These are phyloP conservation scores for Dothidotthia symphoricarpi DNA, from an alignment of 2,329 filamentous ascomycete species.

Conservation along the genomic window DNA sequence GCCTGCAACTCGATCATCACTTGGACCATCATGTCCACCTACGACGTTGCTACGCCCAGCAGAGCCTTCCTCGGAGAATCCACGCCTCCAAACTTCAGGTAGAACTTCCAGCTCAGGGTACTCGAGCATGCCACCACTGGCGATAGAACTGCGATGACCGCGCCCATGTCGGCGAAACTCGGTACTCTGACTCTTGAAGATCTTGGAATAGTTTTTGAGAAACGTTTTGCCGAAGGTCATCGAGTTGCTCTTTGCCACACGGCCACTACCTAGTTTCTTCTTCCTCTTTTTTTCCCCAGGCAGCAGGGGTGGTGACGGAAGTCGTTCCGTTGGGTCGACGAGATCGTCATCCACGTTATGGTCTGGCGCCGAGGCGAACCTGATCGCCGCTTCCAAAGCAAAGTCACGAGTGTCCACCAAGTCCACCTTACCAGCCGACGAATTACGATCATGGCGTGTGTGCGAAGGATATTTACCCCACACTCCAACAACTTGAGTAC, in stretches of 20 bases:
- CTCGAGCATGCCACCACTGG: constrained; percentile 44
- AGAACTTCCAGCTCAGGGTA: constrained; percentile 51
- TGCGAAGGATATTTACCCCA: constrained; percentile 51
- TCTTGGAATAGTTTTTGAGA: constrained; percentile 46
- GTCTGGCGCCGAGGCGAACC: constrained; percentile 20
- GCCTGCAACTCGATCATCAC: constrained; percentile 1
- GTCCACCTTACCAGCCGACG: constrained; percentile 42
- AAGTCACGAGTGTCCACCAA: constrained; percentile 46
- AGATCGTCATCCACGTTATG: constrained; percentile 18
- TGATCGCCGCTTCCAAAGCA: constrained; percentile 36
- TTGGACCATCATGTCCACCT: background rate
- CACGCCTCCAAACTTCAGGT: constrained; percentile 36
- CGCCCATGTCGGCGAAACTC: constrained; percentile 42
- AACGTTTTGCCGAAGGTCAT: constrained; percentile 45
- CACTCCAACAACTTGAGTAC: constrained; percentile 31
- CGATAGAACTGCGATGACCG: constrained; percentile 47
- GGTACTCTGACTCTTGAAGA: constrained; percentile 44
- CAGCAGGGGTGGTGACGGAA: constrained; percentile 16
- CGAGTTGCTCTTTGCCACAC: constrained; percentile 60
- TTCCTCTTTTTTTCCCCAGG: constrained; percentile 35
- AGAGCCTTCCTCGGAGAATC: constrained; percentile 7
- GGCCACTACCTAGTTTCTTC: constrained; percentile 63
- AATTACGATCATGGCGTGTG: constrained; percentile 43
- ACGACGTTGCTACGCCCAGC: constrained; percentile 1
- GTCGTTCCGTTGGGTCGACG: constrained; percentile 27